These are phyloP conservation scores for Arthrobotrys sinensis DNA, from an alignment of 2,329 filamentous ascomycete genomes.

Conservation along the genomic window DNA sequence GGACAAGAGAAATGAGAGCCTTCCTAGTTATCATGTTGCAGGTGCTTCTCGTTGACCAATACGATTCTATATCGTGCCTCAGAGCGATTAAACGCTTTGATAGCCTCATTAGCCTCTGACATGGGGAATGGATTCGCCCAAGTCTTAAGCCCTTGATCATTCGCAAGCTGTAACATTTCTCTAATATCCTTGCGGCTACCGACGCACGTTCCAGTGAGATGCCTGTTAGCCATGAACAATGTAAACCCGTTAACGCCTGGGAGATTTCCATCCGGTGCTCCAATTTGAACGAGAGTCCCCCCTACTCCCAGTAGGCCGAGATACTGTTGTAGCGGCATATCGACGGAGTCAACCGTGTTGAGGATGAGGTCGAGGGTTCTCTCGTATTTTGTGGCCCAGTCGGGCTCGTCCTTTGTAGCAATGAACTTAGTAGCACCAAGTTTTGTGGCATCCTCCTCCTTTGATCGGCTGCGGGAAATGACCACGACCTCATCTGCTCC, in stretches of 20 bases:
- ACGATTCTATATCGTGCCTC: slow-evolving; percentile 71
- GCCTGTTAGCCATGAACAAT: slow-evolving; percentile 74
- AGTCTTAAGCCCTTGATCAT: slow-evolving; percentile 73
- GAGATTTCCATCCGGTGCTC: slow-evolving; percentile 74
- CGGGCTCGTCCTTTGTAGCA: slow-evolving; percentile 72
- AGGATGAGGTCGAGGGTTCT: slow-evolving; percentile 74
- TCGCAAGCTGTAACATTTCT: slow-evolving; percentile 76
- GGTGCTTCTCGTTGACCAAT: slow-evolving; percentile 68
- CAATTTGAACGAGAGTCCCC: slow-evolving; percentile 78
- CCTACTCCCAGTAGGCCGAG: slow-evolving; percentile 74
- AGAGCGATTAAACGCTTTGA: slow-evolving; percentile 61
- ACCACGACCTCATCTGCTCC: slow-evolving; percentile 78
- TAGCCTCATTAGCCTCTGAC: slow-evolving; percentile 69
- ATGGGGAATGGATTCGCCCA: slow-evolving; percentile 76
- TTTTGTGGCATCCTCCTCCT: slow-evolving; percentile 74
- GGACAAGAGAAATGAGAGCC: neutral
- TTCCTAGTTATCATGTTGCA: neutral
- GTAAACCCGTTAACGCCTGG: slow-evolving; percentile 74
- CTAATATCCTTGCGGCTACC: slow-evolving; percentile 74
- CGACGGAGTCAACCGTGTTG: slow-evolving; percentile 72
- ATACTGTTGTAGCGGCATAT: slow-evolving; percentile 77
- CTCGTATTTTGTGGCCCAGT: slow-evolving; percentile 74
- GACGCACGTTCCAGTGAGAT: slow-evolving; percentile 71
- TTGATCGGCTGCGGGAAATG: slow-evolving; percentile 75
- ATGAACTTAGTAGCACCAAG: slow-evolving; percentile 75